Conservation (phyloP, 257 asterid species). For the Nicotiana tabacum region DNA sequence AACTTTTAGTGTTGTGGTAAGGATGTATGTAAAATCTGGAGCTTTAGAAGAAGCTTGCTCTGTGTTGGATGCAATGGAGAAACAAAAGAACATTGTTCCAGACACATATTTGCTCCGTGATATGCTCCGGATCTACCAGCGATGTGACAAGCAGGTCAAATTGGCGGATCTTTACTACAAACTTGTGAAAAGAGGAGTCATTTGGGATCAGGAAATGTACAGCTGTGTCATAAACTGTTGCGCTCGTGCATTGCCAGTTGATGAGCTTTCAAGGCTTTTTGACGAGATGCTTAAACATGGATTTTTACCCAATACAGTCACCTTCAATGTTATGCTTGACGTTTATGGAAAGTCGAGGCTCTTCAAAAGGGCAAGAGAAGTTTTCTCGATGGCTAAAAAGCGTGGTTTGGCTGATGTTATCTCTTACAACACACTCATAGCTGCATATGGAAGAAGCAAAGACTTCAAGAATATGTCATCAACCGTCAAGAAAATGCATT, state of each 20-base stretch:
- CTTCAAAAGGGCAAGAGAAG: slow-evolving; percentile 59
- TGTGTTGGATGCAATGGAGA: slow-evolving; percentile 55
- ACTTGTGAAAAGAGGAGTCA: slow-evolving; percentile 47
- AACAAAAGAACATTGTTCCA: slow-evolving; percentile 56
- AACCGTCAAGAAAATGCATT: slow-evolving; percentile 59
- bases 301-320: slow-evolving; percentile 54
- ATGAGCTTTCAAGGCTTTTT: slow-evolving; percentile 77
- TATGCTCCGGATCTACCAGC: slow-evolving; percentile 72
- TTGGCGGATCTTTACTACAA: slow-evolving; percentile 57
- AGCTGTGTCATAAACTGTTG: slow-evolving; percentile 87
- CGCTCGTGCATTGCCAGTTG: slow-evolving; percentile 77
- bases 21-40: slow-evolving; percentile 76
- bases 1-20: slow-evolving; percentile 57
- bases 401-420: slow-evolving; percentile 59
- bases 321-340: slow-evolving; percentile 73
- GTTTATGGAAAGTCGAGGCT: slow-evolving; percentile 77
- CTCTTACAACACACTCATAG: slow-evolving; percentile 80
- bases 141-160: slow-evolving; percentile 51
- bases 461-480: slow-evolving; percentile 75
- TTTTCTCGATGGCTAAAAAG: slow-evolving; percentile 65
- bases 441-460: slow-evolving; percentile 72
- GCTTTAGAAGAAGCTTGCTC: slow-evolving; percentile 55
- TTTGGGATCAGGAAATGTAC: slow-evolving; percentile 92
- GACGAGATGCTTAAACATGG: slow-evolving; percentile 80
- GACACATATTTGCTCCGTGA: slow-evolving; percentile 89